Evolutionary conservation across 805 yeast genomes (phyloP).

Genomic region (Danielia reshetovae): DNA sequence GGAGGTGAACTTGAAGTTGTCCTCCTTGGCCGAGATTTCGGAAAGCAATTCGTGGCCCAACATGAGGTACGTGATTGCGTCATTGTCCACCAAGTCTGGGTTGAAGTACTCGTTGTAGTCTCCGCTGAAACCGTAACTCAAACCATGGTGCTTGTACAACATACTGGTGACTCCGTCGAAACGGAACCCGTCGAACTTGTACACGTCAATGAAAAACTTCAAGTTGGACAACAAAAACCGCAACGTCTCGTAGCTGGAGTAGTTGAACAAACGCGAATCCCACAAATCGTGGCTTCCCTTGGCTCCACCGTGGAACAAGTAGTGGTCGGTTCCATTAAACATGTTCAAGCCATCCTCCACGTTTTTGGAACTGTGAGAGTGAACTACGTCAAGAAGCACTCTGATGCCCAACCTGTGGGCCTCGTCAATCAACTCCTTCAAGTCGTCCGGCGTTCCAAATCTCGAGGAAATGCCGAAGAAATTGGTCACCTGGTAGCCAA

Average conservation of each 20-base stretch:
- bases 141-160: conserved; percentile 90
- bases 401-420: conserved; percentile 87
- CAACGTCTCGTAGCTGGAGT: conserved; percentile 86
- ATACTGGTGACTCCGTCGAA: conserved; percentile 96
- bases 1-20: conserved; percentile 50
- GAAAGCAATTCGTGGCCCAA: conserved; percentile 79
- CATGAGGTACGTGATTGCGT: conserved; percentile 83
- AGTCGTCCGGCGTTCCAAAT: conserved; percentile 92
- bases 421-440: conserved; percentile 83
- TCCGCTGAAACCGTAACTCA: conserved; percentile 87
- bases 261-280: conserved; percentile 95
- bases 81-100: conserved; percentile 74
- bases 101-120: conserved; percentile 89
- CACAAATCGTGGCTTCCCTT: conserved; percentile 88
- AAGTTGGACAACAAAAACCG: conserved; percentile 81
- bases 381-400: conserved; percentile 88
- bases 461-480: conserved; percentile 89
- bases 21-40: conserved; percentile 41
- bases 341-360: conserved; percentile 89
- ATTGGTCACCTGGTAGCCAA: conserved; percentile 94
- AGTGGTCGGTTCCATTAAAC: conserved; percentile 94
- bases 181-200: conserved; percentile 89
- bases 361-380: conserved; percentile 93
- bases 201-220: conserved; percentile 78
- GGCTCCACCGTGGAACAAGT: conserved; percentile 88